Conservation (phyloP, 129 eudicot genomes). For the Chrysanthemum lavandulifolium region DNA sequence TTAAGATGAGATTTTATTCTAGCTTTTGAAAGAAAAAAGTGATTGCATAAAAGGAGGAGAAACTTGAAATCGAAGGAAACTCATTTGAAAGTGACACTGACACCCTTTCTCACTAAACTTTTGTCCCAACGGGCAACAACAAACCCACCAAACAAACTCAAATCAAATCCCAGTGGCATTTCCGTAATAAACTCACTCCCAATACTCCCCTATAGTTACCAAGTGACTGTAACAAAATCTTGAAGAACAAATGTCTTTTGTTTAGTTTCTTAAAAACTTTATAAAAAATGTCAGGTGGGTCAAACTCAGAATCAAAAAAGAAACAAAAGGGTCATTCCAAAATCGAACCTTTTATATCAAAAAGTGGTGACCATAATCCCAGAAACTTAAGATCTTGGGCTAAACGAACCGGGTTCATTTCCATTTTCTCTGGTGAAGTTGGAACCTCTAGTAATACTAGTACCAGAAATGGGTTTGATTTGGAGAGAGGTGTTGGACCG, state of each 20-base stretch:
- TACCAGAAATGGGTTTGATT: slow-evolving; percentile 39
- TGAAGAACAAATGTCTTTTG: no score
- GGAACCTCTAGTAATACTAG: slow-evolving; percentile 36
- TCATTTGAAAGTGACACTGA: slow-evolving; percentile 20
- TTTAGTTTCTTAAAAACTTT: background rate
- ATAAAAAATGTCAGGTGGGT: slow-evolving; percentile 72
- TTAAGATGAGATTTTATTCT: background rate
- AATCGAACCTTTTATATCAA: slow-evolving; percentile 73
- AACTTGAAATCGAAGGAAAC: slow-evolving; percentile 37
- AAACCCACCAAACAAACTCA: no score
- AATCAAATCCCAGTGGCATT: slow-evolving; percentile 25
- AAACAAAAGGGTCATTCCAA: slow-evolving; percentile 55
- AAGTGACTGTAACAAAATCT: no score
- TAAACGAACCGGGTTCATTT: slow-evolving; percentile 84
- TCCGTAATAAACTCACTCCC: slow-evolving; percentile 13
- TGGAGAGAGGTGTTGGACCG: slow-evolving; percentile 62
- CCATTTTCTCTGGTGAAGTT: slow-evolving; percentile 72
- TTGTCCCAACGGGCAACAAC: slow-evolving; percentile 24
- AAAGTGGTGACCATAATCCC: slow-evolving; percentile 64
- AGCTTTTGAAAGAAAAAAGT: background rate
- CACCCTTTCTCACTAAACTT: slow-evolving; percentile 1
- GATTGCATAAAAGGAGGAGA: background rate
- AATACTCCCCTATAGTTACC: background rate
- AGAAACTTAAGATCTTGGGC: slow-evolving; percentile 98
- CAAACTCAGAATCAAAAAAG: slow-evolving; percentile 44